phyloP scores from a whole-genome alignment of 805 yeast species.

The Teunomyces aglyptinius region DNA sequence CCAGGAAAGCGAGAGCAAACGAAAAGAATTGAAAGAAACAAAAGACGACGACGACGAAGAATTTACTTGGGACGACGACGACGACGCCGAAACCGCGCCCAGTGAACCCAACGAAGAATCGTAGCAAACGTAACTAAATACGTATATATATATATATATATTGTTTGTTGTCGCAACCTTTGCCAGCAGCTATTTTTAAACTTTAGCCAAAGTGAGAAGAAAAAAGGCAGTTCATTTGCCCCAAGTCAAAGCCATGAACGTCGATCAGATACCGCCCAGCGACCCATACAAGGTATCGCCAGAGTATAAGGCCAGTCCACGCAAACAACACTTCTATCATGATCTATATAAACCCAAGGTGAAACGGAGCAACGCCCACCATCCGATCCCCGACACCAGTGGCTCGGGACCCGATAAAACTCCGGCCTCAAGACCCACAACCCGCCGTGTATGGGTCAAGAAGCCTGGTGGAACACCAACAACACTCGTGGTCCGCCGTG shows the following conservation, averaged over 20 bases:
- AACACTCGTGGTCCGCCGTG: slow-evolving; percentile 56
- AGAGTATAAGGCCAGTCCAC: slow-evolving; percentile 5
- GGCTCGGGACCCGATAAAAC: not conserved
- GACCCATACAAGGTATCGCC: slow-evolving; percentile 7
- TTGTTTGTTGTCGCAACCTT: no score
- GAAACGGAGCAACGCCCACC: not conserved
- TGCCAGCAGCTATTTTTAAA: no score
- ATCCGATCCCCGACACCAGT: not conserved
- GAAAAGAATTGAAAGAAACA: slow-evolving; percentile 49
- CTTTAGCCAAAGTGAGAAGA: no score
- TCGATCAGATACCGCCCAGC: slow-evolving; percentile 1
- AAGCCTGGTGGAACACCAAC: slow-evolving; percentile 60
- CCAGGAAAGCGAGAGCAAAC: slow-evolving; percentile 58
- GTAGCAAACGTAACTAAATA: not conserved
- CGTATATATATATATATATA: not conserved
- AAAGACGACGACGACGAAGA: slow-evolving; percentile 50
- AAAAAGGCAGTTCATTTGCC: not conserved
- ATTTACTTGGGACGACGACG: slow-evolving; percentile 52
- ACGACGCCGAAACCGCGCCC: slow-evolving; percentile 36
- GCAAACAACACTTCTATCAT: not conserved
- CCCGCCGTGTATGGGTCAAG: slow-evolving; percentile 53
- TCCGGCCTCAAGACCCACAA: slow-evolving; percentile 5
- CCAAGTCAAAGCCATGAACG: not conserved
- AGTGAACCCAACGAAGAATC: not conserved
- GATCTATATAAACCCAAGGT: slow-evolving; percentile 1